Evolutionary conservation across 2,329 filamentous ascomycete genomes (phyloP), one percentile per base, ranked within the genome.

Genomic region (Colletotrichum sojae): DNA sequence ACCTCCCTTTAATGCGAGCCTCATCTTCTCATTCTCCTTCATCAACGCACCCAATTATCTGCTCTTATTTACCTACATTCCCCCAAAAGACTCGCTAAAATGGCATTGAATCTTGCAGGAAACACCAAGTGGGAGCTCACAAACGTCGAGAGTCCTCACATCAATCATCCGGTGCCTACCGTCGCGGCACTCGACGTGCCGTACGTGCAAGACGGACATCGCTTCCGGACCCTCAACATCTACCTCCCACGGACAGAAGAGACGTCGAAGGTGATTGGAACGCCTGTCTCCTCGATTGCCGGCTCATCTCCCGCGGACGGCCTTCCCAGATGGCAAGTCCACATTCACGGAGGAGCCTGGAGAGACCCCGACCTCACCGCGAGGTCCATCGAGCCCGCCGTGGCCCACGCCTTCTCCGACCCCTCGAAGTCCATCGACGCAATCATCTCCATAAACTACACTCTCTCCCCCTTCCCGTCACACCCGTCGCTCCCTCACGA

Each of bases 301-400:
- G 45, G 45, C 6, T 4, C n/a, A 6, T 48, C 45, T n/a, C 45
- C 45, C 0, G 8, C 9, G 1, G 9, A 48, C 18, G 45, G 36
- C 0, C 3, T 56, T 5, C 53, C 53, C 31, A n/a, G 18, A 18
- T 49, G 55, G 55, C 55, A 58, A 6, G 43, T 58, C 5, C 55
- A 58, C 25, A 58, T 58, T 0, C 55, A 58, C n/a, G 55, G 55
- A 16, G 55, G 43, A 9, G 55, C 43, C 8, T 58, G 55, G 55
- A 40, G 55, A 31, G 55, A 58, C 10, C 55, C 55, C 16, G 1
- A 48, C 4, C 55, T 58, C 4, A 39, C 43, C 15, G 46, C 43
- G 12, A 31, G 40, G 13, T 48, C 55, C 3, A 49, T 58, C 10
- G 55, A 58, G n/a, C 55, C 55, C n/a, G 55, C 55, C 43, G n/a